Evolutionary conservation across 2,329 filamentous ascomycete genomes (phyloP).

Genomic region (Juglanconis oblonga): DNA sequence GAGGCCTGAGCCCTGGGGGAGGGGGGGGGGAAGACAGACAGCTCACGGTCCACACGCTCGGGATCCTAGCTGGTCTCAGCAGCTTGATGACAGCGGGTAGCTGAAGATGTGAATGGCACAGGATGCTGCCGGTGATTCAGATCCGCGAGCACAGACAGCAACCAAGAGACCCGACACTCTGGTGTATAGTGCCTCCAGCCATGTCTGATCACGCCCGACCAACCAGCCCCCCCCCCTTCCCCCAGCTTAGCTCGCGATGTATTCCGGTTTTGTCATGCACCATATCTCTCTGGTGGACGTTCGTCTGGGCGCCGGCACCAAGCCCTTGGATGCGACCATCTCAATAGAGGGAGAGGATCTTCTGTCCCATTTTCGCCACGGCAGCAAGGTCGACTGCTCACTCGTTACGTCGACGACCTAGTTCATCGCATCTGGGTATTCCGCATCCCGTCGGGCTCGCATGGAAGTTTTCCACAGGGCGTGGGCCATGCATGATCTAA

Average conservation of each 20-base stretch:
- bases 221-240: background rate
- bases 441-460: too few relatives aligned
- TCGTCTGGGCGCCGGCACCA: too few relatives aligned
- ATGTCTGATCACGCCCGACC: too few relatives aligned
- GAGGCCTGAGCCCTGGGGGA: background rate
- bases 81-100: slow-evolving; percentile 8
- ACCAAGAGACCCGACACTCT: slow-evolving; percentile 7
- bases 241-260: background rate
- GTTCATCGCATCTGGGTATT: too few relatives aligned
- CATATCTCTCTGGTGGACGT: background rate
- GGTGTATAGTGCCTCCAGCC: background rate
- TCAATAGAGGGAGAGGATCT: too few relatives aligned
- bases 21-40: background rate
- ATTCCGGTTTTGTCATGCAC: background rate
- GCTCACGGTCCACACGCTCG: slow-evolving; percentile 2
- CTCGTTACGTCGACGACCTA: too few relatives aligned
- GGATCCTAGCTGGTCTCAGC: slow-evolving; percentile 6
- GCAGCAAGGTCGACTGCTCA: too few relatives aligned
- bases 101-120: background rate
- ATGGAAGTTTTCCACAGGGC: too few relatives aligned
- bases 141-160: background rate
- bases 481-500: too few relatives aligned
- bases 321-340: too few relatives aligned
- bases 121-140: background rate
- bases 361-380: too few relatives aligned